Conservation (phyloP, 1,284 basidiomycete species). For the Vanrija sp. region DNA sequence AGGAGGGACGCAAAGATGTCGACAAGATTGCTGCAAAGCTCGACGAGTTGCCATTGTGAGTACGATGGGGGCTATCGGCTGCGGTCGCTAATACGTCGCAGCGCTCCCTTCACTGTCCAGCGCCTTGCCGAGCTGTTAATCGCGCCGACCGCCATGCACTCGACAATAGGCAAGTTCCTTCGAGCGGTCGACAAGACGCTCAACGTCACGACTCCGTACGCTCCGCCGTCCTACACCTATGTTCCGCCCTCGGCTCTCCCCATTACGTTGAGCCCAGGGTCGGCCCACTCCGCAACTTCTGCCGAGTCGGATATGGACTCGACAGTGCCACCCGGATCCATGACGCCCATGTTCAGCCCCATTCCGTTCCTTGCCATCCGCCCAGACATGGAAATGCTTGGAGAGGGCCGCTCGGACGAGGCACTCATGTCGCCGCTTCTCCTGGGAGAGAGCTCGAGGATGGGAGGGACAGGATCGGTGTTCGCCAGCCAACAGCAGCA, state of each 20-base stretch:
- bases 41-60: conserved; percentile 58
- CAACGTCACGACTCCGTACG: conserved; percentile 68
- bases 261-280: background rate
- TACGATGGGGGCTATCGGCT: conserved; percentile 1
- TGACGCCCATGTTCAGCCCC: conserved; percentile 48
- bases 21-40: conserved; percentile 61
- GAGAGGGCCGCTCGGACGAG: conserved; percentile 18
- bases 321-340: conserved; percentile 38
- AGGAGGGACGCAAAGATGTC: conserved; percentile 63
- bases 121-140: conserved; percentile 80
- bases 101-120: conserved; percentile 88
- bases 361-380: conserved; percentile 43
- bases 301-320: conserved; percentile 19
- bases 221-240: conserved; percentile 34
- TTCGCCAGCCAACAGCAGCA: conserved; percentile 4
- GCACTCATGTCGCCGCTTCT: conserved; percentile 40
- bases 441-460: conserved; percentile 19
- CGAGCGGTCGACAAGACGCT: conserved; percentile 81
- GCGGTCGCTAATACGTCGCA: conserved; percentile 34
- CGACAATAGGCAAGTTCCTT: conserved; percentile 78
- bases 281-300: background rate
- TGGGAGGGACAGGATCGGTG: background rate
- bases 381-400: conserved; percentile 12
- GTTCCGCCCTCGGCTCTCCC: conserved; percentile 12
- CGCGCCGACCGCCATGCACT: conserved; percentile 68